Base-by-base conservation (phyloP, 257 asterid genomes). In the Solanum neorickii region DNA sequence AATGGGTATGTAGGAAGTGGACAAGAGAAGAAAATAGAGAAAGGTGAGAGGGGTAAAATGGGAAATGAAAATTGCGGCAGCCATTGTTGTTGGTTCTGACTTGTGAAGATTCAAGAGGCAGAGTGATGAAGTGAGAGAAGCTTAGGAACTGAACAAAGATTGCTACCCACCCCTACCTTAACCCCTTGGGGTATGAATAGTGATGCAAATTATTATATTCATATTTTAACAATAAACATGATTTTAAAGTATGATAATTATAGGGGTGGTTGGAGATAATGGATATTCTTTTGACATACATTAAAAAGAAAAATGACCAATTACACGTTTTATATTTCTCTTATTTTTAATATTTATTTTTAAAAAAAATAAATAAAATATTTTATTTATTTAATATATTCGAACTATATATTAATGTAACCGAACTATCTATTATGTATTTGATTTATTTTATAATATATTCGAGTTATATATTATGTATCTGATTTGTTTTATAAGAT, bases 21-120 rank as follows among this genome's bases (percentile, higher is more conserved):
- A 75, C 7, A 91, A 83, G 86, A 91, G 68, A 87, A 94, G 94
- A 70, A 92, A 86, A 91, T 84, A 90, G 7, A 73, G 85, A 89
- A 91, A 66, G 68, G 92, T 69, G 66, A 88, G 76, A 76, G 89
- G 93, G 95, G 91, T 85, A 90, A 86, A 87, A 78, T 42, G 82
- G 97, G 93, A 76, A 91, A 89, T 66, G 88, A 86, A 73, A 86
- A 77, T 65, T 70, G 49, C 68, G 88, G 69, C 65, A 65, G 93
- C 94, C 97, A 94, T 94, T 90, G n/a, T 29, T 62, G 25, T 59
- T 9, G 27, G 25, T 62, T 20, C 39, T 86, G 33, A 44, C 13
- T 5, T 18, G 15, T 75, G 35, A 44, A 68, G 20, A 72, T 59
- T 65, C 49, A 62, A 9, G 23, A n/a, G 12, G 33, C 27, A 77